A percentile compares a stretch with the other conserved stretches of the same genome.
Conservation (phyloP, 495 filamentous ascomycete species). For the Aspergillus homomorphus region DNA sequence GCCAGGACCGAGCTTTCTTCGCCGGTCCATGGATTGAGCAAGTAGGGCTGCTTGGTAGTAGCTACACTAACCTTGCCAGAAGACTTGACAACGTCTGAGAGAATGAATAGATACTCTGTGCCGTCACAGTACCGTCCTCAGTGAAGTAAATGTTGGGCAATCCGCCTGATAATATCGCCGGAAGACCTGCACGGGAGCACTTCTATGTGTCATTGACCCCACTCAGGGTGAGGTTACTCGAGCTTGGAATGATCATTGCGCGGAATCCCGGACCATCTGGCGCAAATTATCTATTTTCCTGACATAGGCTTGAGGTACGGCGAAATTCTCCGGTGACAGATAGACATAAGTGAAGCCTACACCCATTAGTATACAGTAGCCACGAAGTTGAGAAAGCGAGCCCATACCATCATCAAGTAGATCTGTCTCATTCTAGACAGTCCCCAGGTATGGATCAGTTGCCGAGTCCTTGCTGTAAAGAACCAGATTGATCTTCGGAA, state of each 20-base stretch:
- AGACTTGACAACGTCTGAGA: slow-evolving; percentile 31
- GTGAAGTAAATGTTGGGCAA: slow-evolving; percentile 26
- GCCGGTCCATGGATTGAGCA: slow-evolving; percentile 43
- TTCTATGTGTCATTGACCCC: slow-evolving; percentile 33
- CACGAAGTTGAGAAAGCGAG: not conserved
- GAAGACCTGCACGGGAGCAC: slow-evolving; percentile 41
- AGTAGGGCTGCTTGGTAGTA: slow-evolving; percentile 29
- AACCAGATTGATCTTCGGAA: slow-evolving; percentile 41
- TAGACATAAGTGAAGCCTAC: slow-evolving; percentile 51
- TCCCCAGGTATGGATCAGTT: slow-evolving; percentile 15
- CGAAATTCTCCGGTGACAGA: slow-evolving; percentile 47
- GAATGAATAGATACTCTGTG: slow-evolving; percentile 38
- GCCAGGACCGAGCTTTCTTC: slow-evolving; percentile 27
- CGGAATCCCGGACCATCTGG: slow-evolving; percentile 41
- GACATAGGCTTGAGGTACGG: slow-evolving; percentile 32
- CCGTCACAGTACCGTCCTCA: slow-evolving; percentile 7
- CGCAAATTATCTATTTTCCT: slow-evolving; percentile 32
- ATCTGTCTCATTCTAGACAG: slow-evolving; percentile 21
- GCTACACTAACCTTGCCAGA: slow-evolving; percentile 26
- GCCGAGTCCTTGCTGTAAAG: slow-evolving; percentile 32
- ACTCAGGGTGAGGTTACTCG: slow-evolving; percentile 36
- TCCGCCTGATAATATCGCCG: slow-evolving; percentile 38
- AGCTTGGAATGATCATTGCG: slow-evolving; percentile 40
- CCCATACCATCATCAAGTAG: slow-evolving; percentile 17
- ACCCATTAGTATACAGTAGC: not conserved